Percentiles rank a stretch among this genome's conserved stretches.
Conservation (phyloP, 371 early-diverging fungal species). For the Mycotypha africana region DNA sequence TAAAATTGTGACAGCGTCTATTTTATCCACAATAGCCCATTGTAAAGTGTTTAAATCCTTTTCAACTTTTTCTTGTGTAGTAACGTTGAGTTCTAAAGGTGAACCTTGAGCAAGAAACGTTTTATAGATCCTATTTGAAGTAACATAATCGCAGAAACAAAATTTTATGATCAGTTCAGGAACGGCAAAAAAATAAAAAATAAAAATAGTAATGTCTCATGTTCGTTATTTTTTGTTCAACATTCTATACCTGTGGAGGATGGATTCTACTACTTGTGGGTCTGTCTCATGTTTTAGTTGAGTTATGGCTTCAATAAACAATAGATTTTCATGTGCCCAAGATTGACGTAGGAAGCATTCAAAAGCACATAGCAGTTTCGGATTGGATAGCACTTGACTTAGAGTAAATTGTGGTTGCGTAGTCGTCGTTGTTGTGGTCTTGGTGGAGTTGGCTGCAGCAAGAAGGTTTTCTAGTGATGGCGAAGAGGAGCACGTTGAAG, state of each 20-base stretch:
- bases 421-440: neutral
- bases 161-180: neutral
- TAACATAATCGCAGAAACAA: no score
- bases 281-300: constrained; percentile 22
- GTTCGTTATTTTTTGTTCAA: neutral
- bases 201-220: neutral
- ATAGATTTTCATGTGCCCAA: constrained; percentile 21
- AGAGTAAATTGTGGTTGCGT: constrained; percentile 3
- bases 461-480: constrained; percentile 3
- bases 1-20: constrained; percentile 18
- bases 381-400: constrained; percentile 22
- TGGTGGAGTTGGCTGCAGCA: neutral
- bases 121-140: constrained; percentile 17
- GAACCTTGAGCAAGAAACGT: constrained; percentile 22
- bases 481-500: constrained; percentile 12
- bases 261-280: constrained; percentile 14
- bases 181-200: neutral
- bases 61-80: constrained; percentile 23
- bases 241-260: constrained; percentile 14
- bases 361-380: constrained; percentile 19
- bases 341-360: constrained; percentile 20
- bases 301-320: constrained; percentile 22
- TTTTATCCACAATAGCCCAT: constrained; percentile 22
- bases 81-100: constrained; percentile 18
- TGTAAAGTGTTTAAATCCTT: constrained; percentile 16